These are phyloP conservation scores for Chlorella sorokiniana DNA, from an alignment of 139 green algal species.

Conservation along the genomic window DNA sequence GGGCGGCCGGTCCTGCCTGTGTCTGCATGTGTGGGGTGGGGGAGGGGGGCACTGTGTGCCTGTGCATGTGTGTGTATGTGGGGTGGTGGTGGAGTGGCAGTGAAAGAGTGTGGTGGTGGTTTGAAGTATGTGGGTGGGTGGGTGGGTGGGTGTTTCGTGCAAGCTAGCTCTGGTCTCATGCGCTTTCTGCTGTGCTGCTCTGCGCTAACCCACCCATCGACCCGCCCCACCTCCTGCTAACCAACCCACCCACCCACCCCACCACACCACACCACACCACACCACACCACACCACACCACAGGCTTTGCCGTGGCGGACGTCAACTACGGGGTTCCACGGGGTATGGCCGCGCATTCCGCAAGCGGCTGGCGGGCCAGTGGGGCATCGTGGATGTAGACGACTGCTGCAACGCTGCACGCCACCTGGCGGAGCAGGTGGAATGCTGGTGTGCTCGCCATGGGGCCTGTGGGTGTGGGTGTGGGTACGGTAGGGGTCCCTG, in stretches of 20 bases:
- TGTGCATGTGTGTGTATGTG: too few species aligned
- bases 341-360: conserved; percentile 75
- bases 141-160: too few species aligned
- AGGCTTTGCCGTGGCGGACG: conserved; percentile 73
- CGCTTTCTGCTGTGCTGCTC: background rate
- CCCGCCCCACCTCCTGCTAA: too few species aligned
- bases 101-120: too few species aligned
- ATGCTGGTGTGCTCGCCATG: too few species aligned
- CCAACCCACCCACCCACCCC: background rate
- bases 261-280: background rate
- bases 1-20: background rate
- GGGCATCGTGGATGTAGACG: conserved; percentile 80
- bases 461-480: background rate
- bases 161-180: too few species aligned
- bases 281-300: background rate
- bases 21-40: too few species aligned
- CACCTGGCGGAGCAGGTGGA: conserved; percentile 39
- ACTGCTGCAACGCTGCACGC: conserved; percentile 64
- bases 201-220: background rate
- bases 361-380: conserved; percentile 63
- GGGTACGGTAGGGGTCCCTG: background rate
- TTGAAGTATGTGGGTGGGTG: too few species aligned
- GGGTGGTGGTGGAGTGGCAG: too few species aligned
- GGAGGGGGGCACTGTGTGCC: too few species aligned
- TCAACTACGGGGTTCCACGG: conserved; percentile 82